These are phyloP conservation scores for Aureoboletus auriporus DNA, from an alignment of 768 basidiomycete genomes.

Conservation along the genomic window DNA sequence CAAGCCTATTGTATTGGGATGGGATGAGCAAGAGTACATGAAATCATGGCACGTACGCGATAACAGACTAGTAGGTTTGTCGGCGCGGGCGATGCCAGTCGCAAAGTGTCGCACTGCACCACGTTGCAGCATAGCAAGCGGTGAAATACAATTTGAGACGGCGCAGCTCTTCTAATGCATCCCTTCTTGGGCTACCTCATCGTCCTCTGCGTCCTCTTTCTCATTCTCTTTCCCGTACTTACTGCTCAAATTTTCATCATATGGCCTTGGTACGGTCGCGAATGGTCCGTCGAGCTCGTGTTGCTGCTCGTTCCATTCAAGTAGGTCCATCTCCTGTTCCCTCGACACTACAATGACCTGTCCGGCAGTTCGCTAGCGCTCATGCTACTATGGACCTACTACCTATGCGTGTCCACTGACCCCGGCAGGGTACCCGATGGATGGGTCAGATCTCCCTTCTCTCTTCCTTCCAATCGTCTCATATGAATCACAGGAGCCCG, in stretches of 20 bases:
- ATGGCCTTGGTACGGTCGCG: slow-evolving; percentile 88
- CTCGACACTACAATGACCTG: slow-evolving; percentile 8
- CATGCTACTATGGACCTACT: slow-evolving; percentile 87
- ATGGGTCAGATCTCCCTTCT: slow-evolving; percentile 55
- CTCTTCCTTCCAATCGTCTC: neutral
- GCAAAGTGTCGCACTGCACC: neutral
- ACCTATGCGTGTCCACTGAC: slow-evolving; percentile 73
- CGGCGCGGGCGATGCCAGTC: neutral
- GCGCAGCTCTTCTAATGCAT: slow-evolving; percentile 32
- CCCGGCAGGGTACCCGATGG: slow-evolving; percentile 77
- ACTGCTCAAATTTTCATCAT: slow-evolving; percentile 87
- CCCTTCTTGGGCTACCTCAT: slow-evolving; percentile 55
- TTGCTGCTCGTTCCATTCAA: slow-evolving; percentile 86
- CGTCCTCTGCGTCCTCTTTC: slow-evolving; percentile 63
- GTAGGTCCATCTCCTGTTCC: slow-evolving; percentile 40
- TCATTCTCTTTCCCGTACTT: slow-evolving; percentile 86
- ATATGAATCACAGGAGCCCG: slow-evolving; percentile 51
- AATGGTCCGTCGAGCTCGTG: slow-evolving; percentile 68
- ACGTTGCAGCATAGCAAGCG: slow-evolving; percentile 15
- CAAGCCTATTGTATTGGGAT: neutral
- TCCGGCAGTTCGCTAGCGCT: slow-evolving; percentile 60
- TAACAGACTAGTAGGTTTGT: slow-evolving; percentile 7
- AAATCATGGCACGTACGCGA: slow-evolving; percentile 19
- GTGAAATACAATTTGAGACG: slow-evolving; percentile 6
- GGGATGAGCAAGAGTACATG: neutral